These are phyloP conservation scores for Schwanniomyces pseudopolymorphus DNA, from an alignment of 805 yeast species.

Conservation along the genomic window DNA sequence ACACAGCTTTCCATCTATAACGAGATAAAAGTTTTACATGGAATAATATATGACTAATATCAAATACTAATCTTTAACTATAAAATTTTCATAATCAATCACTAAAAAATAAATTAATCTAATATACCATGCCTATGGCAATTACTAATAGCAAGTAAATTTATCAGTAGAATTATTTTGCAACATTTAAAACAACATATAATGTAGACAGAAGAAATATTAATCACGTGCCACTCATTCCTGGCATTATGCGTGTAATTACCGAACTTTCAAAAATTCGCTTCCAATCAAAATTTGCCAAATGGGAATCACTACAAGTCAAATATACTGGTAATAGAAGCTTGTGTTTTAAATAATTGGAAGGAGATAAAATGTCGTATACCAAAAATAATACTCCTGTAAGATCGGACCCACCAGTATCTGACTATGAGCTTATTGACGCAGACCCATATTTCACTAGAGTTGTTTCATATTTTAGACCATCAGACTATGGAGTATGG, in stretches of 20 bases:
- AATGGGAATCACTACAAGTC: conserved; percentile 14
- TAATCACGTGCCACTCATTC: neutral
- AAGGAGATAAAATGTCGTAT: conserved; percentile 33
- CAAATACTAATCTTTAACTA: too few species aligned
- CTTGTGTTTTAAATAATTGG: conserved; percentile 1
- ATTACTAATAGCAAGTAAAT: too few species aligned
- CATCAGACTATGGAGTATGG: conserved; percentile 59
- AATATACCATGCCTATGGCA: too few species aligned
- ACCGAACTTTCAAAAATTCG: neutral
- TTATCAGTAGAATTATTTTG: too few species aligned
- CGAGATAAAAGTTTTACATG: too few species aligned
- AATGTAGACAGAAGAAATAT: neutral
- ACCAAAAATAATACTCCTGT: conserved; percentile 39
- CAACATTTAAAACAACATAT: too few species aligned
- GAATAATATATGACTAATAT: too few species aligned
- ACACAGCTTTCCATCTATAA: too few species aligned
- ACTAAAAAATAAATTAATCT: too few species aligned
- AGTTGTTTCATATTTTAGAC: conserved; percentile 71
- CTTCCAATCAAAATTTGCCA: conserved; percentile 39
- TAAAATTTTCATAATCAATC: too few species aligned
- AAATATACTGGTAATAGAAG: neutral
- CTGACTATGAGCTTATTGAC: conserved; percentile 59
- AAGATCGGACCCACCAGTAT: conserved; percentile 34
- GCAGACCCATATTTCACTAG: conserved; percentile 73
- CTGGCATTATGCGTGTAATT: neutral